These are phyloP conservation scores for Pseudonitzschia multiseries DNA, from an alignment of 108 stramenopile genomes.

Conservation along the genomic window DNA sequence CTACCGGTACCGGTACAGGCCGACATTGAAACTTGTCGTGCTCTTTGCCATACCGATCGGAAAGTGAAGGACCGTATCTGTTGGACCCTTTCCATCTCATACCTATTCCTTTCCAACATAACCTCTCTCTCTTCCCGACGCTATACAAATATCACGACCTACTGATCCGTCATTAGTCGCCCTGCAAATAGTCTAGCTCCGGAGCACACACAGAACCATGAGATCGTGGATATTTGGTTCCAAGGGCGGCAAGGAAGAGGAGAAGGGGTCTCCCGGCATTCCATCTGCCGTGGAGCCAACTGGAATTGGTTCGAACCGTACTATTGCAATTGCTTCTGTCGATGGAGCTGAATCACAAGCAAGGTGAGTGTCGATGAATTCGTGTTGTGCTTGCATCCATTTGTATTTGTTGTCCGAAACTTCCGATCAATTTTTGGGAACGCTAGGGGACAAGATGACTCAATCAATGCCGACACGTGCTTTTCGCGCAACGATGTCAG, in stretches of 20 bases:
- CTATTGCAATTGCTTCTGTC: neutral
- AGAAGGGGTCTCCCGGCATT: neutral
- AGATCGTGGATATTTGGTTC: conserved; percentile 10
- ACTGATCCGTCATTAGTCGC: neutral
- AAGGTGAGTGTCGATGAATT: neutral
- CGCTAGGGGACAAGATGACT: neutral
- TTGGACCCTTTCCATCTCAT: neutral
- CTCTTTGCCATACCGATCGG: conserved; percentile 2
- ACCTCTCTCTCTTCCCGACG: no score
- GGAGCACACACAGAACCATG: neutral
- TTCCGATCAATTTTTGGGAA: neutral
- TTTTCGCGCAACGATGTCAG: no score
- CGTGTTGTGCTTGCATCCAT: neutral
- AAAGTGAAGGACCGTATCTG: neutral
- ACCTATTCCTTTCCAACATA: no score
- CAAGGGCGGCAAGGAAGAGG: conserved; percentile 8
- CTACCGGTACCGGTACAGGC: no score
- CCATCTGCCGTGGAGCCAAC: neutral
- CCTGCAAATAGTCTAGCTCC: neutral
- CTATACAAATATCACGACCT: no score
- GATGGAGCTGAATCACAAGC: neutral
- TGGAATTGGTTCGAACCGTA: neutral
- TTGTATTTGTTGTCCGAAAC: neutral
- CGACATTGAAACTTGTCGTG: neutral
- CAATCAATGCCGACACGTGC: no score